phyloP scores from a whole-genome alignment of 306 rosid species.

The Neltuma alba region DNA sequence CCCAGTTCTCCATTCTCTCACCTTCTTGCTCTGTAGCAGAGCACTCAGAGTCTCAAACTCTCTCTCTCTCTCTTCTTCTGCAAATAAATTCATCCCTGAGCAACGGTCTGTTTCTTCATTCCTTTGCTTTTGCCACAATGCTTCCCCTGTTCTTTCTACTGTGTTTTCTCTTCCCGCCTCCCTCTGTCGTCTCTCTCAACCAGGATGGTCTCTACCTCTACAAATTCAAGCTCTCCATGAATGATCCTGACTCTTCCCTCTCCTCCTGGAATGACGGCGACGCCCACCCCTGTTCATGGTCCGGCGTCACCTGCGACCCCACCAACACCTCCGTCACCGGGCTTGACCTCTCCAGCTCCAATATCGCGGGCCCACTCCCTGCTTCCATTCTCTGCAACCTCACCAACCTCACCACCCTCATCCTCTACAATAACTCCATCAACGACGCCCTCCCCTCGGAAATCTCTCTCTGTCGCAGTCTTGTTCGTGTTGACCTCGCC shows the following conservation, averaged over 20 bases:
- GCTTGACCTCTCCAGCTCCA: constrained; percentile 61
- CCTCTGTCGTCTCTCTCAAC: constrained; percentile 41
- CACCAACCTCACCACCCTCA: constrained; percentile 49
- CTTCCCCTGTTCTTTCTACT: constrained; percentile 26
- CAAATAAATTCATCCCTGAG: constrained; percentile 12
- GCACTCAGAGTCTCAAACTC: neutral
- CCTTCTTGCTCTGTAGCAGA: neutral
- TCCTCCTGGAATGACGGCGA: constrained; percentile 63
- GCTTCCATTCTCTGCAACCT: constrained; percentile 68
- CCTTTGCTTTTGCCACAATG: constrained; percentile 31
- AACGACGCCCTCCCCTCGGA: constrained; percentile 57
- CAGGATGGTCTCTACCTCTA: constrained; percentile 67
- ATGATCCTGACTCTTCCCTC: constrained; percentile 55
- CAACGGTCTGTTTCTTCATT: neutral
- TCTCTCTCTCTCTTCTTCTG: neutral
- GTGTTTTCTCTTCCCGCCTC: constrained; percentile 6
- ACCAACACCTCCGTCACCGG: constrained; percentile 43
- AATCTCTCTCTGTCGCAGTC: constrained; percentile 52
- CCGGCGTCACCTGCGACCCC: constrained; percentile 56
- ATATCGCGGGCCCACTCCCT: constrained; percentile 60
- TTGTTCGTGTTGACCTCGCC: constrained; percentile 70
- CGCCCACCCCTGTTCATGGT: constrained; percentile 71
- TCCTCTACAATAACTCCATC: constrained; percentile 73
- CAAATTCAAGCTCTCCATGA: constrained; percentile 54
- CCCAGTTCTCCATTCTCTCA: neutral